These are phyloP conservation scores for Penicillium salamii DNA, from an alignment of 495 filamentous ascomycete species.

Conservation along the genomic window DNA sequence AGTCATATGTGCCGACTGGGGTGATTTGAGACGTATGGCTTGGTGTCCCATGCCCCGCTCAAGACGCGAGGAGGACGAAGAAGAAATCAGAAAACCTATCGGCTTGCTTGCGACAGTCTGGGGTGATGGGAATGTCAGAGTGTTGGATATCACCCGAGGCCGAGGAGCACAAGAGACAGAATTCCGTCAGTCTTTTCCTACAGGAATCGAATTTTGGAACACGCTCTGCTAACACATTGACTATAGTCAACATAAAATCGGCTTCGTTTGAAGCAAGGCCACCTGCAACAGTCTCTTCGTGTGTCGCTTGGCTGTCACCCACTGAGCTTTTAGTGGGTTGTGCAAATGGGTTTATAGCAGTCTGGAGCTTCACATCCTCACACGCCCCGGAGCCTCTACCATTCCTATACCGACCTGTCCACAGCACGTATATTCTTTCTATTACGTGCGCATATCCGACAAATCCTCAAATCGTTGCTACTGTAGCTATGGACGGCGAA, in stretches of 20 bases:
- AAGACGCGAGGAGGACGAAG: conserved; percentile 31
- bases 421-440: conserved; percentile 59
- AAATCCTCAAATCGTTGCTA: conserved; percentile 53
- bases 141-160: conserved; percentile 52
- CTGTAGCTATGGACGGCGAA: conserved; percentile 57
- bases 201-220: not conserved
- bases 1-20: conserved; percentile 64
- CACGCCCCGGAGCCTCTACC: conserved; percentile 35
- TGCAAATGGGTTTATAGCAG: conserved; percentile 58
- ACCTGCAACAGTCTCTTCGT: conserved; percentile 53
- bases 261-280: conserved; percentile 54
- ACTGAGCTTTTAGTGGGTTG: conserved; percentile 60
- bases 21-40: conserved; percentile 53
- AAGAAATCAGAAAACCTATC: conserved; percentile 33
- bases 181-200: conserved; percentile 32
- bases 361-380: conserved; percentile 52
- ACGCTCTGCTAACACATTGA: not conserved
- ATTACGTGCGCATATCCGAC: conserved; percentile 58
- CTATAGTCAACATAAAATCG: conserved; percentile 44
- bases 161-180: conserved; percentile 27
- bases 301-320: conserved; percentile 59
- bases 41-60: conserved; percentile 59
- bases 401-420: conserved; percentile 54
- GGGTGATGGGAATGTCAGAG: conserved; percentile 58
- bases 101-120: conserved; percentile 63